Evolutionary conservation across 208 protist species (phyloP).

Genomic region (Trypanosoma mega): DNA sequence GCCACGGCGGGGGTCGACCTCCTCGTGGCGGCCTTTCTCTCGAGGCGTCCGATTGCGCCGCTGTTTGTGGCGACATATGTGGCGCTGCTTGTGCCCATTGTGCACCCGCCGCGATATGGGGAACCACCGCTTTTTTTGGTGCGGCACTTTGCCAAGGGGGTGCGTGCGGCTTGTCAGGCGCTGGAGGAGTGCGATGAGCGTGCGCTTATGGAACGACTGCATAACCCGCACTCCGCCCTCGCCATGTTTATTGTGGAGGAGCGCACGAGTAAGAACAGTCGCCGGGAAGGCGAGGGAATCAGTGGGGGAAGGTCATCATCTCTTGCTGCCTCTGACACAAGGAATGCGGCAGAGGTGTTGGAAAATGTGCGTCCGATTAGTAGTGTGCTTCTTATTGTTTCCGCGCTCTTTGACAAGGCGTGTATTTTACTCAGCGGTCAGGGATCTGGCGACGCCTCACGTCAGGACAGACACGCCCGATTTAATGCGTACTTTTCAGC

Average conservation of each 20-base stretch:
- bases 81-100: constrained; percentile 44
- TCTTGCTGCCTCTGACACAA: too few species aligned
- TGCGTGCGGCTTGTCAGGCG: constrained; percentile 50
- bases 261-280: too few species aligned
- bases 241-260: constrained; percentile 9
- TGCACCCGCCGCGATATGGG: constrained; percentile 32
- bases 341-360: constrained; percentile 17
- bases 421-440: constrained; percentile 61
- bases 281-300: too few species aligned
- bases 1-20: constrained; percentile 64
- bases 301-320: too few species aligned
- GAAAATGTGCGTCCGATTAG: constrained; percentile 53
- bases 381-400: constrained; percentile 72
- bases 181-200: constrained; percentile 59
- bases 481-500: constrained; percentile 79
- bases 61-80: constrained; percentile 82
- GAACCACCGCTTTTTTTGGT: constrained; percentile 50
- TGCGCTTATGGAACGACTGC: constrained; percentile 35
- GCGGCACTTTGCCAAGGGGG: constrained; percentile 60
- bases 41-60: constrained; percentile 52
- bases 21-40: constrained; percentile 56
- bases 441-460: constrained; percentile 15
- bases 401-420: constrained; percentile 72
- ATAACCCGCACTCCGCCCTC: constrained; percentile 29
- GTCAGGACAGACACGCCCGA: constrained; percentile 34